Evolutionary conservation across 2,329 filamentous ascomycete genomes (phyloP).

Genomic region (Penicillium aurantiogriseum): DNA sequence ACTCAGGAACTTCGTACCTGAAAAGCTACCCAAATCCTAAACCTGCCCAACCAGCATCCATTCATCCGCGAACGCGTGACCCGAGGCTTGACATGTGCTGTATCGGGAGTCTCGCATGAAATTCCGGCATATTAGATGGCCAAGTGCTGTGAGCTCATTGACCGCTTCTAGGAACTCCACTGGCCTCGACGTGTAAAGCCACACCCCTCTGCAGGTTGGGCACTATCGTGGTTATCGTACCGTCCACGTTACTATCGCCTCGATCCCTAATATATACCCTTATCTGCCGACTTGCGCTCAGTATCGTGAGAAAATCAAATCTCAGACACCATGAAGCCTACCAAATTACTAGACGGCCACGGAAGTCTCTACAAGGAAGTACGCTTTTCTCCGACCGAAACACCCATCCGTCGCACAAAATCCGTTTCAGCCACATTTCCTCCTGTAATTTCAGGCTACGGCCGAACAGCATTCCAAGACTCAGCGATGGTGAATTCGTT

Average conservation of each 20-base stretch:
- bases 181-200: background rate
- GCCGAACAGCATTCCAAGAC: constrained; percentile 18
- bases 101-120: constrained; percentile 2
- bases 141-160: constrained; percentile 1
- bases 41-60: background rate
- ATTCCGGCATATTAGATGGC: background rate
- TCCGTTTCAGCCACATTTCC: constrained; percentile 41
- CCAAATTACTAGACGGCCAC: constrained; percentile 33
- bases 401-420: constrained; percentile 38
- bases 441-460: constrained; percentile 28
- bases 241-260: background rate
- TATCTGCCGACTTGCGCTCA: background rate
- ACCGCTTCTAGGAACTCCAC: constrained; percentile 7
- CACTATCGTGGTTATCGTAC: background rate
- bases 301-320: constrained; percentile 3
- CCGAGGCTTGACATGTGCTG: background rate
- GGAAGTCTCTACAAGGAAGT: constrained; percentile 42
- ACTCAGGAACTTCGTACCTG: background rate
- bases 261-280: constrained; percentile 2
- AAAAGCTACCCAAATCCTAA: constrained; percentile 4
- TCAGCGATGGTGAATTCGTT: constrained; percentile 19
- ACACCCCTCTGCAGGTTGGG: constrained; percentile 1
- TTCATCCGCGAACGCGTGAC: background rate
- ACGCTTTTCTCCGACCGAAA: constrained; percentile 41
- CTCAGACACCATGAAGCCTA: constrained; percentile 26